A percentile compares a stretch with the other conserved stretches of the same genome.
Evolutionary conservation across 495 filamentous ascomycete species (phyloP).

Genomic region (Neurospora sp.): DNA sequence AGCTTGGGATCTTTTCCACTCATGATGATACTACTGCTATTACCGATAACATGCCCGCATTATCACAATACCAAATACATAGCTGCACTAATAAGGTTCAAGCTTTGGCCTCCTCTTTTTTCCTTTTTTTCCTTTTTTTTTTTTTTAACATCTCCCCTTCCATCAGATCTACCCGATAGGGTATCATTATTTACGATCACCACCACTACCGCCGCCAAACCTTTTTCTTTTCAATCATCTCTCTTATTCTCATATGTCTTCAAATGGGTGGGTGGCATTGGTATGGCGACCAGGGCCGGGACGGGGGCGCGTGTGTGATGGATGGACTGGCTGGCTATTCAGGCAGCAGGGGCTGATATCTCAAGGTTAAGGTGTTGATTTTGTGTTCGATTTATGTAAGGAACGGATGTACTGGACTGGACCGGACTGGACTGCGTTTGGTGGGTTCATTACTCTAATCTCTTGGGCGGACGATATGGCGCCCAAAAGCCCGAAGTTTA

Average conservation of each 20-base stretch:
- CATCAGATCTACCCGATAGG: background rate
- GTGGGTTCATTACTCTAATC: background rate
- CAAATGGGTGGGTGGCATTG: background rate
- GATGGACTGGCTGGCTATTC: background rate
- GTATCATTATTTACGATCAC: background rate
- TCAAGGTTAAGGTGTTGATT: background rate
- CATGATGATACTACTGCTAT: slow-evolving; percentile 38
- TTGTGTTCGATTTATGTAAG: background rate
- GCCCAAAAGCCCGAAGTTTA: background rate
- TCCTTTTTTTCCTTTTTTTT: too few species aligned
- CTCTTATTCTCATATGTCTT: background rate
- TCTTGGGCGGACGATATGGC: background rate
- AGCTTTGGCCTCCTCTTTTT: background rate
- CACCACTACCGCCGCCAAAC: background rate
- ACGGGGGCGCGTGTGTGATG: background rate
- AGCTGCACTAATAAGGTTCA: background rate
- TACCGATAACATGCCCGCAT: background rate
- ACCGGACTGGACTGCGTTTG: background rate
- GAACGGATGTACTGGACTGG: background rate
- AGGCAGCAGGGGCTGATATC: background rate
- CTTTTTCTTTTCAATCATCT: background rate
- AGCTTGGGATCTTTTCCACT: slow-evolving; percentile 97
- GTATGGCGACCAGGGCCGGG: background rate
- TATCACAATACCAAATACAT: background rate
- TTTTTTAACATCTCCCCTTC: background rate